A percentile compares a stretch with the other conserved stretches of the same genome.
phyloP scores from a whole-genome alignment of 176 grass and related monocot species.

The Triticum dicoccoides region DNA sequence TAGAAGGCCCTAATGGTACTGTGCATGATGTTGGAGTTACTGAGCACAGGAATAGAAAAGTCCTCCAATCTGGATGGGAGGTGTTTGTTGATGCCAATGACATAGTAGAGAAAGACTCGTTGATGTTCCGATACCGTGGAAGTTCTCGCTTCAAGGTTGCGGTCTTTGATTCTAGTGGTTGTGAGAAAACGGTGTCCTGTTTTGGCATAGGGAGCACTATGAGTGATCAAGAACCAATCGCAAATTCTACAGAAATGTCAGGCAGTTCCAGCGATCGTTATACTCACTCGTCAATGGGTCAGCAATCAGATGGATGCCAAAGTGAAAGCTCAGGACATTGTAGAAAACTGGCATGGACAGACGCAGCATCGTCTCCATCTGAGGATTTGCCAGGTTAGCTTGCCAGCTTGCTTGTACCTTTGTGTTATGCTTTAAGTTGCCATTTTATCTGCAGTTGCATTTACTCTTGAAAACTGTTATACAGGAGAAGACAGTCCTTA shows the following conservation, averaged over 20 bases:
- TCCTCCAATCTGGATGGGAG: constrained; percentile 43
- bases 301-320: not conserved
- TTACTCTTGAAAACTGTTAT: not conserved
- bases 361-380: not conserved
- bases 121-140: constrained; percentile 42
- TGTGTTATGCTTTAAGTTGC: not conserved
- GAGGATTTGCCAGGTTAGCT: not conserved
- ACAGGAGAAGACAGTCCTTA: not conserved
- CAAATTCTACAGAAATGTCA: not conserved
- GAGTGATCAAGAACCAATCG: not conserved
- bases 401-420: not conserved
- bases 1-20: constrained; percentile 31
- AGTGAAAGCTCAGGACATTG: not conserved
- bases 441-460: not conserved
- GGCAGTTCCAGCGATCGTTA: not conserved
- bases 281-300: not conserved
- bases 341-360: not conserved
- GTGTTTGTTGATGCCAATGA: constrained; percentile 31
- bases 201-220: not conserved
- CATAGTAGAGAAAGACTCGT: constrained; percentile 35
- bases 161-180: constrained; percentile 35
- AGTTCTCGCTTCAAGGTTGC: constrained; percentile 33
- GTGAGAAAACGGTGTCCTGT: constrained; percentile 35
- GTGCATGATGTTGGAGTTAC: constrained; percentile 30
- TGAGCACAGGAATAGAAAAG: not conserved